Percentiles rank a stretch among this genome's conserved stretches.
Conservation (phyloP, 306 rosid species). For the Styphnolobium japonicum region DNA sequence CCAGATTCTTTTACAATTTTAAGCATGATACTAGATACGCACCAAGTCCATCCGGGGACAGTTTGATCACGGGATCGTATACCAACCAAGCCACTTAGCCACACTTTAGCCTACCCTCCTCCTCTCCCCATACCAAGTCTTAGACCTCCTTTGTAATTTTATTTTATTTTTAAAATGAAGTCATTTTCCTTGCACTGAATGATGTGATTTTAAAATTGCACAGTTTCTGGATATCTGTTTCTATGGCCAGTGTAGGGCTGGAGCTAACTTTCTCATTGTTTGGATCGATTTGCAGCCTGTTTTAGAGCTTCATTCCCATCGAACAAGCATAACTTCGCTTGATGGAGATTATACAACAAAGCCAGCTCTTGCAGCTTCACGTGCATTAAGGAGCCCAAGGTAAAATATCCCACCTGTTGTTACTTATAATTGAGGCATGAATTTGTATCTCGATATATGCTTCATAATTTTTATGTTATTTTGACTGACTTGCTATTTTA, state of each 20-base stretch:
- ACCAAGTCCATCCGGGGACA: not conserved
- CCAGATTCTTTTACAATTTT: not conserved
- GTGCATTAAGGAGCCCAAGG: constrained; percentile 42
- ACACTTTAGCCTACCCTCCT: not conserved
- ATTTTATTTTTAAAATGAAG: too few species aligned
- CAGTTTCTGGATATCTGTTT: constrained; percentile 5
- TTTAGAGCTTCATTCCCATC: constrained; percentile 36
- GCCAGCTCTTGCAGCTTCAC: constrained; percentile 37
- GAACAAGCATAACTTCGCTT: constrained; percentile 36
- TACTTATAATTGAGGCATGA: not conserved
- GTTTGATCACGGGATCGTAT: not conserved
- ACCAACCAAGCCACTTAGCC: not conserved
- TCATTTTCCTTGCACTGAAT: constrained; percentile 11
- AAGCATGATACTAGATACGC: not conserved
- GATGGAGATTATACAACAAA: constrained; percentile 42
- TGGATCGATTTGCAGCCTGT: constrained; percentile 36
- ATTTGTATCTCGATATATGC: not conserved
- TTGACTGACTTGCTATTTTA: constrained; percentile 7
- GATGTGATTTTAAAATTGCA: constrained; percentile 10
- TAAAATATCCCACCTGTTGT: constrained; percentile 27
- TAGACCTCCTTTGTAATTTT: constrained; percentile 2
- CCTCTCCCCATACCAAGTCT: not conserved
- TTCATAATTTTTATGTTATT: not conserved
- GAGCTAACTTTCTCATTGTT: constrained; percentile 21
- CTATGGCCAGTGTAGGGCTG: constrained; percentile 1